phyloP scores from a whole-genome alignment of 139 green algal genomes.

The Picochlorum costavermella region DNA sequence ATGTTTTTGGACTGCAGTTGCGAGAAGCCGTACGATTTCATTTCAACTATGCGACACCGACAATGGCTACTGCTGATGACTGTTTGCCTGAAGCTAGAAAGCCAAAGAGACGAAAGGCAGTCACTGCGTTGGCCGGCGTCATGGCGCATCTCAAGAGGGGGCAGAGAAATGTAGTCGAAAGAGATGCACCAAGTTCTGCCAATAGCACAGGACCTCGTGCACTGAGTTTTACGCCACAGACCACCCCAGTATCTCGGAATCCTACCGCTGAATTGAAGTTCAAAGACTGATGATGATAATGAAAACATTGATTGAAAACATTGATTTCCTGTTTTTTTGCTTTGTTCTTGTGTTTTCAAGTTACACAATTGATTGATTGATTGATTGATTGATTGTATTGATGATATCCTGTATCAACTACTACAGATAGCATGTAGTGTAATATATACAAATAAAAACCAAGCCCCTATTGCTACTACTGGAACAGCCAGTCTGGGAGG shows the following conservation, averaged over 20 bases:
- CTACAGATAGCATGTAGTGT: too few species aligned
- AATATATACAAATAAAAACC: too few species aligned
- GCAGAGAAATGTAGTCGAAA: neutral
- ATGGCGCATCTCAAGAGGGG: slow-evolving; percentile 7
- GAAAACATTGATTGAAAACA: neutral
- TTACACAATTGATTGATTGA: too few species aligned
- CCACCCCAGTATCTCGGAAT: slow-evolving; percentile 1
- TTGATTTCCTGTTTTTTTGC: neutral
- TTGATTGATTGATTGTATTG: too few species aligned
- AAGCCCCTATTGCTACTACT: neutral
- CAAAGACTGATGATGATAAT: neutral
- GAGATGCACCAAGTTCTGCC: neutral
- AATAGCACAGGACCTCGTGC: slow-evolving; percentile 11
- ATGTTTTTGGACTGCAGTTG: neutral
- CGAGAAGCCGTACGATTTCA: slow-evolving; percentile 27
- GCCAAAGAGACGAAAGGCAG: slow-evolving; percentile 7
- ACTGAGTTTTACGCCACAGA: slow-evolving; percentile 14
- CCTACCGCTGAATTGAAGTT: neutral
- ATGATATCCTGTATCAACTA: too few species aligned
- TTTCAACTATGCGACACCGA: slow-evolving; percentile 33
- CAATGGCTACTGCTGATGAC: neutral
- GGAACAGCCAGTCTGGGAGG: slow-evolving; percentile 37
- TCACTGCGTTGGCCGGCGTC: slow-evolving; percentile 14
- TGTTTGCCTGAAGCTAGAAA: slow-evolving; percentile 8
- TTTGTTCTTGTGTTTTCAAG: neutral